phyloP scores from a whole-genome alignment of 1,139 yeast genomes.

The Kluyveromyces sp. region DNA sequence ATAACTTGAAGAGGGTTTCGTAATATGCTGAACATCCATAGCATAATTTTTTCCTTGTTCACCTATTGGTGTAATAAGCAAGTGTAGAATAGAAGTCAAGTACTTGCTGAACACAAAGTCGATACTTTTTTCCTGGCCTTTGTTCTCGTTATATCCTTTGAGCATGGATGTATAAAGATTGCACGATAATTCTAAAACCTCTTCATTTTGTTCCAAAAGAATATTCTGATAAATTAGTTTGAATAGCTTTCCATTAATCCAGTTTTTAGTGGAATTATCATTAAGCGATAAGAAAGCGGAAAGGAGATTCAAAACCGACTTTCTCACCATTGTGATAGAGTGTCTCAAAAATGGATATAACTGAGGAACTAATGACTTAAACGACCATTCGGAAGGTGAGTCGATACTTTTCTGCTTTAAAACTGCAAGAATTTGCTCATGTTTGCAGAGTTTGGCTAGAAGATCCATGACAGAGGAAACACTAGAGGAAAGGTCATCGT shows the following conservation, averaged over 20 bases:
- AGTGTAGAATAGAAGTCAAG: constrained; percentile 53
- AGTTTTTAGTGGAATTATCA: constrained; percentile 56
- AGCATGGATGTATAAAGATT: constrained; percentile 55
- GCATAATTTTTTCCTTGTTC: constrained; percentile 80
- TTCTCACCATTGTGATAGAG: constrained; percentile 85
- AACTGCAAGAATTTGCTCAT: constrained; percentile 64
- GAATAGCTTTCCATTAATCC: constrained; percentile 71
- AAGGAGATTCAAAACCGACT: constrained; percentile 77
- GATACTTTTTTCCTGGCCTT: constrained; percentile 34
- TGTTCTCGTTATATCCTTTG: constrained; percentile 34
- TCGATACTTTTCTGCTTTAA: constrained; percentile 53
- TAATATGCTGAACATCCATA: constrained; percentile 66
- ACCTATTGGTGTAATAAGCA: constrained; percentile 91
- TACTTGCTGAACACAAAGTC: constrained; percentile 48
- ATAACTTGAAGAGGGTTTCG: constrained; percentile 58
- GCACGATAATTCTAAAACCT: constrained; percentile 58
- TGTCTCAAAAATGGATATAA: constrained; percentile 90
- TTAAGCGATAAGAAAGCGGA: constrained; percentile 67
- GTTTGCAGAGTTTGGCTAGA: constrained; percentile 79
- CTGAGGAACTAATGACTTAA: constrained; percentile 77
- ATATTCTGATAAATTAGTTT: constrained; percentile 81
- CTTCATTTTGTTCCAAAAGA: constrained; percentile 77
- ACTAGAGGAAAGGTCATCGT: constrained; percentile 89
- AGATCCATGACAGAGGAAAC: constrained; percentile 96
- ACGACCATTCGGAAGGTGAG: constrained; percentile 42